These are phyloP conservation scores for Calonectria pseudoreteaudii DNA, from an alignment of 2,329 filamentous ascomycete species.

Conservation along the genomic window DNA sequence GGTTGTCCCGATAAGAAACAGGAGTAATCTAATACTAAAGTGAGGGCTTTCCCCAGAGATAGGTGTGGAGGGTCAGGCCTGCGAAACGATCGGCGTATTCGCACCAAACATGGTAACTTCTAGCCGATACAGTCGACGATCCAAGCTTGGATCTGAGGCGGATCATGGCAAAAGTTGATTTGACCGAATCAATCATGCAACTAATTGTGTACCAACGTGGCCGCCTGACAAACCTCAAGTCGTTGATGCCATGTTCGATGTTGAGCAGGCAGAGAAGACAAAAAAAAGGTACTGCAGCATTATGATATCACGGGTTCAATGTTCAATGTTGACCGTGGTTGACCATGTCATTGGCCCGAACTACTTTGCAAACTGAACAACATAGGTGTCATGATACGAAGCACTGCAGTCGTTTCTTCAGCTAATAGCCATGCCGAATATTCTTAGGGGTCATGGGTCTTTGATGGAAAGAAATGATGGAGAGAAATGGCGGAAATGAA, in stretches of 20 bases:
- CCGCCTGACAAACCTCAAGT: background rate
- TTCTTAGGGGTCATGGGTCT: no score
- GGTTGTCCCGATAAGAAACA: background rate
- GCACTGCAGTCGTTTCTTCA: background rate
- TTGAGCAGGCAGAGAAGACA: background rate
- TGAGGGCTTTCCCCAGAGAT: background rate
- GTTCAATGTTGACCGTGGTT: background rate
- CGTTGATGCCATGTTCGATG: background rate
- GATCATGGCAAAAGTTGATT: background rate
- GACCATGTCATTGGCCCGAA: background rate
- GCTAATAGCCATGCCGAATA: background rate
- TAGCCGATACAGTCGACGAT: conserved; percentile 1
- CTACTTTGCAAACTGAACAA: background rate
- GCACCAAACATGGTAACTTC: background rate
- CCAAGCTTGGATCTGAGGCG: conserved; percentile 4
- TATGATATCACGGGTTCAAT: background rate
- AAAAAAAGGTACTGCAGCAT: background rate
- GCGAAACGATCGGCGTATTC: background rate
- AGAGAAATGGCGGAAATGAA: background rate
- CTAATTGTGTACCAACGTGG: background rate
- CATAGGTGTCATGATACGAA: background rate
- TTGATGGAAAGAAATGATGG: background rate
- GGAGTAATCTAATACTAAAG: background rate
- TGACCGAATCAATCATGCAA: background rate
- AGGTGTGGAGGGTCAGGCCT: background rate